A percentile compares a stretch with the other conserved stretches of the same genome.
phyloP scores from a whole-genome alignment of 2,329 filamentous ascomycete species.

The Plenodomus tracheiphilus region DNA sequence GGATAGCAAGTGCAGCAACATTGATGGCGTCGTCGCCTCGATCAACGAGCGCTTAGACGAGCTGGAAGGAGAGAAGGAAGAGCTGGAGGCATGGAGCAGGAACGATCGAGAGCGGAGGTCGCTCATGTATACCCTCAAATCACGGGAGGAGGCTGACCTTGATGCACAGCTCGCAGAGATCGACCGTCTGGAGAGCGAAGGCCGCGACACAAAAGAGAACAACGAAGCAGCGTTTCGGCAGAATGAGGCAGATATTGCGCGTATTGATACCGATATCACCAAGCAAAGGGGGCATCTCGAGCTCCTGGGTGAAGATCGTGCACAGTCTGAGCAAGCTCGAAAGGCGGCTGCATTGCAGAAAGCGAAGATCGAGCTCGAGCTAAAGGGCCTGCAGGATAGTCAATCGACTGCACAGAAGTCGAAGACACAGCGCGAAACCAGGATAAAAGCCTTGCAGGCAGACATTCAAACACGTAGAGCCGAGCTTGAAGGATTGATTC shows the following conservation, averaged over 20 bases:
- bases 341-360: slow-evolving; percentile 77
- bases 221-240: slow-evolving; percentile 75
- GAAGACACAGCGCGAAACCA: slow-evolving; percentile 69
- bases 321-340: slow-evolving; percentile 86
- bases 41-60: slow-evolving; percentile 89
- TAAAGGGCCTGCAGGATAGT: slow-evolving; percentile 80
- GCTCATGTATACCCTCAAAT: slow-evolving; percentile 91
- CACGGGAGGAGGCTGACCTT: slow-evolving; percentile 82
- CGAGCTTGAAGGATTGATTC: slow-evolving; percentile 74
- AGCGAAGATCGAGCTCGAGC: slow-evolving; percentile 83
- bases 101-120: slow-evolving; percentile 91
- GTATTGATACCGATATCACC: slow-evolving; percentile 77
- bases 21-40: slow-evolving; percentile 87
- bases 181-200: slow-evolving; percentile 78
- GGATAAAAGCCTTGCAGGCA: slow-evolving; percentile 71
- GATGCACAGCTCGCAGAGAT: slow-evolving; percentile 77
- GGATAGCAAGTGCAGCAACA: slow-evolving; percentile 90
- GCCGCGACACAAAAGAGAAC: slow-evolving; percentile 81
- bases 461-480: slow-evolving; percentile 77
- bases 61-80: slow-evolving; percentile 95
- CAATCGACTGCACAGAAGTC: slow-evolving; percentile 77
- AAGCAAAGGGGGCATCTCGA: slow-evolving; percentile 81
- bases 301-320: slow-evolving; percentile 79
- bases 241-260: slow-evolving; percentile 76
- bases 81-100: slow-evolving; percentile 89